Base-by-base conservation (phyloP, 495 filamentous ascomycete species). In the Lophiostoma macrostomum region DNA sequence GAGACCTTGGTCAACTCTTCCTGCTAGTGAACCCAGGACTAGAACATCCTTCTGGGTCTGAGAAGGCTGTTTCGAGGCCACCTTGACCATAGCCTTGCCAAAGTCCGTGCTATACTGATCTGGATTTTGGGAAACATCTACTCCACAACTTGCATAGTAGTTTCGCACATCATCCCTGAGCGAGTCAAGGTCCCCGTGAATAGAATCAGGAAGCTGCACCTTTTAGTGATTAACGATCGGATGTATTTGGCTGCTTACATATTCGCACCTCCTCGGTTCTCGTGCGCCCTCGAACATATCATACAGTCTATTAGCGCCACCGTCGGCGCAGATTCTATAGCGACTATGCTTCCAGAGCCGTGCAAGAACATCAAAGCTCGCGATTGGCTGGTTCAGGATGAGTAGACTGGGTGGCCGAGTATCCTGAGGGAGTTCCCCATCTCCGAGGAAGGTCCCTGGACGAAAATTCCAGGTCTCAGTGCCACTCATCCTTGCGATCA, bases 111-210 rank as follows among this genome's bases (percentile, higher is more conserved):
- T 84, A 64, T 93, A 79, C 63, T 96, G 88, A 65, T 94, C 88
- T 20, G 72, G 58, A 49, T 90, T 81, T 58, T 80, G 66, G 47
- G 87, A 71, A 29, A 96, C 71, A 16, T 73, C 50, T 0, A 81
- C 78, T 4, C 70, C 70, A 8, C 69, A 71, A 0, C 66, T 51
- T 32, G 73, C 65, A 72, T 89, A 96, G 66, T 85, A 85, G 1
- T 67, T 28, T 30, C 72, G 73, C 0, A 85, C 72, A 16, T 75
- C 66, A 10, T 79, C 73, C 2, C 65, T 69, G 14, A 96, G 71
- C 13, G 90, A 96, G 74, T 98, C 93, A 1, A 97, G 75, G 63
- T 98, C 93, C 44, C 93, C 93, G 58, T 89, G 80, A 48, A 98
- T 89, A 34, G 73, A 66, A 58, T 82, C 64, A 0, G 91, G 87